These are phyloP conservation scores for Trametes elegans DNA, from an alignment of 768 basidiomycete species.

Conservation along the genomic window DNA sequence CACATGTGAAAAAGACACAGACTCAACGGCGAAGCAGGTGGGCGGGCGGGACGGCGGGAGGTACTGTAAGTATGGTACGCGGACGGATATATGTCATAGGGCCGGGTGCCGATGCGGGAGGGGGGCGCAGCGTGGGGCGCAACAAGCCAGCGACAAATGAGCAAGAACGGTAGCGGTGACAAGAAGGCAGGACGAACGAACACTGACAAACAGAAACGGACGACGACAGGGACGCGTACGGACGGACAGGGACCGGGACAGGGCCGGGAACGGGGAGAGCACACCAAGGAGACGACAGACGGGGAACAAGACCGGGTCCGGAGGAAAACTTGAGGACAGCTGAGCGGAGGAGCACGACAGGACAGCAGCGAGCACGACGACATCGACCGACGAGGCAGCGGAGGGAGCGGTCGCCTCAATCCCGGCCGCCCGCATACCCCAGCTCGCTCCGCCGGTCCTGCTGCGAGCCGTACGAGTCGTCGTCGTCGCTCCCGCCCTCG, in stretches of 20 bases:
- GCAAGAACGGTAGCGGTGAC: not conserved
- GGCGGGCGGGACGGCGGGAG: not conserved
- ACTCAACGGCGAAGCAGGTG: not conserved
- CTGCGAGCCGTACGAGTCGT: slow-evolving; percentile 30
- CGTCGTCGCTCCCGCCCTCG: slow-evolving; percentile 31
- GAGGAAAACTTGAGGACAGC: not conserved
- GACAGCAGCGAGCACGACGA: not conserved
- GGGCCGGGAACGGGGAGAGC: not conserved
- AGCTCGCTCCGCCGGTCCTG: slow-evolving; percentile 26
- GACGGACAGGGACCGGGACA: not conserved
- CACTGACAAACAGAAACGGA: too few relatives aligned
- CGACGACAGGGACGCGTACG: not conserved
- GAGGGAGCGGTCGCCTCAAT: not conserved
- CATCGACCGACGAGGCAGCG: not conserved
- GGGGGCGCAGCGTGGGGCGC: too few relatives aligned
- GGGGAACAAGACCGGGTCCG: too few relatives aligned
- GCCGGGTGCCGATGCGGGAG: not conserved
- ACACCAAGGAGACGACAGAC: not conserved
- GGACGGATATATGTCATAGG: slow-evolving; percentile 4
- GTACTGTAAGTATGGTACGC: not conserved
- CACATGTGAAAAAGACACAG: not conserved
- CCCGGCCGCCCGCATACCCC: slow-evolving; percentile 19
- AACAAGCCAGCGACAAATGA: too few relatives aligned
- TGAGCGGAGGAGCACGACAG: not conserved
- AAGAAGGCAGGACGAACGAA: too few relatives aligned